phyloP scores from a whole-genome alignment of 2,329 filamentous ascomycete species.

The Aspergillus clavatus region DNA sequence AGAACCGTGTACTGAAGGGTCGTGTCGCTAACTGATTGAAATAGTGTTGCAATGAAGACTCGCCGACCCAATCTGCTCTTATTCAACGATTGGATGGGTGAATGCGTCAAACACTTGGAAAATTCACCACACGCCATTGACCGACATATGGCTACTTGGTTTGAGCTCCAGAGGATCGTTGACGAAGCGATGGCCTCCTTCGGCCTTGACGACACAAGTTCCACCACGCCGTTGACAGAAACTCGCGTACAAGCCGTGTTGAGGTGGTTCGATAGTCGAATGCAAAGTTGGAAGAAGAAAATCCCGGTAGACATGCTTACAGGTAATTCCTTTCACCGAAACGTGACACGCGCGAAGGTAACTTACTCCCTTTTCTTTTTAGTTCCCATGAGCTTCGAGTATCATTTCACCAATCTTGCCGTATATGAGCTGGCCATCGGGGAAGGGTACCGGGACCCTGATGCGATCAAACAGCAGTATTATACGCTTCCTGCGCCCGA shows the following conservation, averaged over 20 bases:
- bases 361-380: neutral
- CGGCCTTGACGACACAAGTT: slow-evolving; percentile 33
- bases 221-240: slow-evolving; percentile 28
- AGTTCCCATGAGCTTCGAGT: slow-evolving; percentile 16
- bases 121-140: slow-evolving; percentile 28
- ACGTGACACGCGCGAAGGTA: neutral
- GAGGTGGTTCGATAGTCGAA: slow-evolving; percentile 34
- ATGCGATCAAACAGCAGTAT: slow-evolving; percentile 29
- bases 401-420: slow-evolving; percentile 11
- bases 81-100: slow-evolving; percentile 34
- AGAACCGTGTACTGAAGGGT: neutral
- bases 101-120: slow-evolving; percentile 29
- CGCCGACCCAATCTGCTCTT: slow-evolving; percentile 32
- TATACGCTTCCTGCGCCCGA: slow-evolving; percentile 30
- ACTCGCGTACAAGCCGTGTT: slow-evolving; percentile 31
- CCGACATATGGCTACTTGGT: slow-evolving; percentile 31
- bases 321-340: slow-evolving; percentile 17
- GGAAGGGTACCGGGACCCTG: slow-evolving; percentile 33
- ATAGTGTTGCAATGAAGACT: slow-evolving; percentile 35
- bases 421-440: slow-evolving; percentile 12
- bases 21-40: slow-evolving; percentile 5
- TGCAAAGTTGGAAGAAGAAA: slow-evolving; percentile 31
- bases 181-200: slow-evolving; percentile 34
- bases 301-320: slow-evolving; percentile 26
- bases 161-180: slow-evolving; percentile 31